Percentiles rank a stretch among this genome's conserved stretches.
Evolutionary conservation across 352 stramenopile genomes (phyloP).

Genomic region (Phytophthora fragariaefolia): DNA sequence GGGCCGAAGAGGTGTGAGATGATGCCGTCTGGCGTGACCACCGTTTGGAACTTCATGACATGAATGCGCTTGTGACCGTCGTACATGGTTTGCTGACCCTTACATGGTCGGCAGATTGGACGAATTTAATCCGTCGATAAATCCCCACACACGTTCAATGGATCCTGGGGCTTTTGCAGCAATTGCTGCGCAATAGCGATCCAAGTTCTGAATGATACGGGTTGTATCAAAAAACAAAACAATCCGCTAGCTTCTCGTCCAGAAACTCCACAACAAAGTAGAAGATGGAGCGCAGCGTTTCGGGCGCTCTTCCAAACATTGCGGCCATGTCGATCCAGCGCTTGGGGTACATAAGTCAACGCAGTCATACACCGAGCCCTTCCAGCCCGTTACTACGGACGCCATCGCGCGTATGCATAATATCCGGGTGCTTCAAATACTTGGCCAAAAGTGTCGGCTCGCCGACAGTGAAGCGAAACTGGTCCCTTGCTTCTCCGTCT

Average conservation of each 20-base stretch:
- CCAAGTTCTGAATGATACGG: background rate
- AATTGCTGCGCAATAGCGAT: background rate
- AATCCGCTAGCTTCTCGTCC: background rate
- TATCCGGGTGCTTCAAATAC: no score
- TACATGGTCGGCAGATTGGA: background rate
- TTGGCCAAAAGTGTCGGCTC: no score
- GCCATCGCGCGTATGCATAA: no score
- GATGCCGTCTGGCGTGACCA: background rate
- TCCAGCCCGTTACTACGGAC: background rate
- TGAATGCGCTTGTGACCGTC: background rate
- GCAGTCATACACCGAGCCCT: background rate
- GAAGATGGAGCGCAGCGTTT: background rate
- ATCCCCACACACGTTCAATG: background rate
- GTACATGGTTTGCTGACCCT: background rate
- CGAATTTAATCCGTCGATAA: background rate
- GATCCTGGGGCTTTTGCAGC: background rate
- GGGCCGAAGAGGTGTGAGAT: background rate
- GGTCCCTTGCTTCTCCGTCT: background rate
- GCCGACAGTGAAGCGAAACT: background rate
- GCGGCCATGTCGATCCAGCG: background rate
- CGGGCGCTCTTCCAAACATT: background rate
- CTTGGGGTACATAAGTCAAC: background rate
- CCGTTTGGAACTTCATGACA: background rate
- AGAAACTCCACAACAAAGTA: background rate
- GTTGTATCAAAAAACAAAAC: background rate